Evolutionary conservation across 495 filamentous ascomycete species (phyloP), one percentile per base, ranked within the genome.

Genomic region (Penicillium bovifimosum): DNA sequence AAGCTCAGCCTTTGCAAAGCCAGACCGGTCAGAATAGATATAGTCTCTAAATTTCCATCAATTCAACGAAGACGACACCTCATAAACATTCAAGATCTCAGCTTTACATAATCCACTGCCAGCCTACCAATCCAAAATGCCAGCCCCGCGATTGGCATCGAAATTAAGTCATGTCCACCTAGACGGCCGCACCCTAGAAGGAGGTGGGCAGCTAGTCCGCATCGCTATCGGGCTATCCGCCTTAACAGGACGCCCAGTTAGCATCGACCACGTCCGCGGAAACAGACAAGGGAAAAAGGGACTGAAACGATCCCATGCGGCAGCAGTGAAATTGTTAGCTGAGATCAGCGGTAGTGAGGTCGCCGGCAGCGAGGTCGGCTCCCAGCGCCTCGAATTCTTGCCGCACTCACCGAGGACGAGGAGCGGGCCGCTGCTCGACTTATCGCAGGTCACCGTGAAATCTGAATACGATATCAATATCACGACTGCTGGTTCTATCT

Each of bases 141-240:
- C 38, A 18, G 2, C 40, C 10, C 17, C 47, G 1, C 35, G 20
- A 32, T 18, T 36, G n/a, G 26, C 5, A 31, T 29, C 41, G 9
- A 31, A 40, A 39, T 6, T 9, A 39, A 17, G 6, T 26, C 64
- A 61, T 17, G 47, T 81, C 38, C 61, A 61, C 41, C 66, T 91
- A 6, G 85, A 90, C 55, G 88, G 87, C 31, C 67, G 78, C 39
- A 87, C 80, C 1, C 87, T 91, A 10, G 90, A 95, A 72, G 90
- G 90, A 33, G 90, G 90, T 28, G 90, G 90, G 8, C 90, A 96
- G 65, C 73, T 96, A 1, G 77, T 93, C 27, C 80, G 90, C 40
- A 76, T 88, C 38, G 87, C 87, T 1, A 67, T 87, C 28, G 80
- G 78, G 9, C 68, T 95, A 1, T 82, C 88, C 0, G 81, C 86